Percentiles rank a stretch among this genome's conserved stretches.
phyloP scores from a whole-genome alignment of 176 grass and related monocot genomes.

The Areca catechu region DNA sequence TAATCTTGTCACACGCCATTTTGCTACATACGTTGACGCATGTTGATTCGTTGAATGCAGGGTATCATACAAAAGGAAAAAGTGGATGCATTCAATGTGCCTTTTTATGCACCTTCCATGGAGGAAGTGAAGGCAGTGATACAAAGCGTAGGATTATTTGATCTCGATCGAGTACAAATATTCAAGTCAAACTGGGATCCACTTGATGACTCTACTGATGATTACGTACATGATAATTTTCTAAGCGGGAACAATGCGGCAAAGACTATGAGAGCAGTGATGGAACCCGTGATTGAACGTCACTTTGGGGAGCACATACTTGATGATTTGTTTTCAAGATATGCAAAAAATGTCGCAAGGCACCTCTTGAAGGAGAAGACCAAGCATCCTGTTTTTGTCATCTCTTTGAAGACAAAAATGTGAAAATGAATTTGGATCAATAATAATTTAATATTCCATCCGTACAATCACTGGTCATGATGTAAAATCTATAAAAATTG shows the following conservation, averaged over 20 bases:
- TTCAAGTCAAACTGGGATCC: slow-evolving; percentile 25
- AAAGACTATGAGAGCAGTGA: slow-evolving; percentile 4
- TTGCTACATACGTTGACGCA: too few species aligned
- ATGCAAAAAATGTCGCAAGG: slow-evolving; percentile 12
- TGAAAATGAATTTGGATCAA: not conserved
- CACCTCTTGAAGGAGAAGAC: slow-evolving; percentile 36
- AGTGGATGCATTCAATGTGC: slow-evolving; percentile 14
- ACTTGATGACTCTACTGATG: slow-evolving; percentile 4
- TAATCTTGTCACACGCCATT: too few species aligned
- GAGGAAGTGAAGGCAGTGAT: slow-evolving; percentile 21
- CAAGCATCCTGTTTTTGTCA: slow-evolving; percentile 31
- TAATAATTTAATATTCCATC: too few species aligned
- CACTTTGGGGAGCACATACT: slow-evolving; percentile 32
- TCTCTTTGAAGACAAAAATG: slow-evolving; percentile 18
- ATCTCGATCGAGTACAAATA: not conserved
- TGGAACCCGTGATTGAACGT: slow-evolving; percentile 3
- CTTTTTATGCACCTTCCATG: slow-evolving; percentile 17
- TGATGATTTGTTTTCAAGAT: slow-evolving; percentile 40
- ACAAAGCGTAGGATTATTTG: slow-evolving; percentile 3
- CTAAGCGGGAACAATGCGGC: slow-evolving; percentile 12
- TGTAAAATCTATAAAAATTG: too few species aligned
- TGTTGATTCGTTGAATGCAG: too few species aligned
- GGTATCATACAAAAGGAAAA: too few species aligned
- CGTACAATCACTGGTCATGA: too few species aligned
- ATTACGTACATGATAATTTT: not conserved